Evolutionary conservation across 345 rosid genomes (phyloP), one percentile per base, ranked within the genome.

Genomic region (Rhizophora apiculata): DNA sequence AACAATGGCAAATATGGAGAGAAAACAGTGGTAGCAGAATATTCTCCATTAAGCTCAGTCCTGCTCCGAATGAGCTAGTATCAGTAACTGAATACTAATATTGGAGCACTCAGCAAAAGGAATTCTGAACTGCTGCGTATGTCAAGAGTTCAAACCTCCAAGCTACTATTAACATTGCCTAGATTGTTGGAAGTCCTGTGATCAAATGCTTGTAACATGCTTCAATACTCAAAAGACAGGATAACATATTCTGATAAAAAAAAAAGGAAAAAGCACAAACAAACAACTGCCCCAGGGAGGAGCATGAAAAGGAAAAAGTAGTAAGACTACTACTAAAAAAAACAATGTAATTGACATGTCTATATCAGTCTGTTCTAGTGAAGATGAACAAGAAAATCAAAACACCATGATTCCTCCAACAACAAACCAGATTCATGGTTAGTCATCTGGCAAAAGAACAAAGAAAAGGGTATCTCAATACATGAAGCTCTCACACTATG

Each of bases 31-130:
- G 58, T 62, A 57, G 18, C n/a, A 11, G 21, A 72, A 36, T 51
- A 54, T 66, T 62, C 56, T 57, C 57, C 58, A 37, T 22, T 30
- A 43, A 15, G 75, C 79, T 80, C 68, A 77, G 72, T 72, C 72
- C 58, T 57, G 51, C 66, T 58, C 67, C 75, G 60, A 31, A 57
- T 30, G 39, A 43, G 22, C 65, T 37, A 37, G 63, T 63, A 53
- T 58, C 61, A 6, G 27, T 68, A 71, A 73, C 62, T 65, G 70
- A 69, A 43, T n/a, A 69, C 39, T 54, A 61, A 32, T 66, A 54
- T 54, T 2, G 30, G 59, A 72, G 65, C 69, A 68, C 76, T 64
- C 61, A 55, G 74, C 63, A 70, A 65, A 63, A 51, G 0, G 51
- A 26, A 74, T 43, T 24, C 60, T 31, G 13, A 54, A 62, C 20